These are phyloP conservation scores for Cantharellus cinnabarinus DNA, from an alignment of 768 basidiomycete species.

Conservation along the genomic window DNA sequence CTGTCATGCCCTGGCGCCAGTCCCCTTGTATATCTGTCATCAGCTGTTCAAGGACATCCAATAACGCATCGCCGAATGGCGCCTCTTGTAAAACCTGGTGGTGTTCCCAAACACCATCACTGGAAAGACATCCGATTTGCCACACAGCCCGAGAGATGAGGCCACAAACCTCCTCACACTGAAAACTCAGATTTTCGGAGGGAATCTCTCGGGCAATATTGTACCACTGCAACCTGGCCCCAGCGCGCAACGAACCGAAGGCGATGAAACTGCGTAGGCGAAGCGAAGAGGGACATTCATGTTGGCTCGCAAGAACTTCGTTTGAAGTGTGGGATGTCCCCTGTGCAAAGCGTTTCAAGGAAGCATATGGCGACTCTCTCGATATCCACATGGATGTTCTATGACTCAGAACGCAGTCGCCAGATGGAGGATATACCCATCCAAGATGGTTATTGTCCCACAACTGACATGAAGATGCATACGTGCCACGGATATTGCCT, in stretches of 20 bases:
- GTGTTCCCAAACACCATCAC: not conserved
- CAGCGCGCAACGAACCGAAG: conserved; percentile 27
- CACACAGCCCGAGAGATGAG: conserved; percentile 26
- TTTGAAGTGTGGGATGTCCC: conserved; percentile 22
- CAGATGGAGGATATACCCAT: conserved; percentile 7
- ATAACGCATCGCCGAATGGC: conserved; percentile 17
- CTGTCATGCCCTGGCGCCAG: not conserved
- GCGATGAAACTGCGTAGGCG: conserved; percentile 26
- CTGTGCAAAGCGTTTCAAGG: too few species aligned
- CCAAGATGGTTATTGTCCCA: conserved; percentile 15
- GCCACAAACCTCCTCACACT: conserved; percentile 20
- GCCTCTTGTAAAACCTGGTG: not conserved
- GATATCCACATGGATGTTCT: too few species aligned
- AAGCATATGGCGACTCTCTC: too few species aligned
- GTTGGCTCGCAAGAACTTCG: conserved; percentile 22
- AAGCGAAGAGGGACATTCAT: conserved; percentile 22
- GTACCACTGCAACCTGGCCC: conserved; percentile 27
- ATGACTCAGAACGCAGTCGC: too few species aligned
- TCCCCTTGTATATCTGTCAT: conserved; percentile 3
- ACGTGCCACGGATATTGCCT: not conserved
- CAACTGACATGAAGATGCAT: not conserved
- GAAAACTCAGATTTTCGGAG: conserved; percentile 21
- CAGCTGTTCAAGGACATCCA: conserved; percentile 11
- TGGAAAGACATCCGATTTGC: conserved; percentile 20
- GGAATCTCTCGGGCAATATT: conserved; percentile 30